Conservation (phyloP, 768 basidiomycete genomes). For the Suillus luteus region DNA sequence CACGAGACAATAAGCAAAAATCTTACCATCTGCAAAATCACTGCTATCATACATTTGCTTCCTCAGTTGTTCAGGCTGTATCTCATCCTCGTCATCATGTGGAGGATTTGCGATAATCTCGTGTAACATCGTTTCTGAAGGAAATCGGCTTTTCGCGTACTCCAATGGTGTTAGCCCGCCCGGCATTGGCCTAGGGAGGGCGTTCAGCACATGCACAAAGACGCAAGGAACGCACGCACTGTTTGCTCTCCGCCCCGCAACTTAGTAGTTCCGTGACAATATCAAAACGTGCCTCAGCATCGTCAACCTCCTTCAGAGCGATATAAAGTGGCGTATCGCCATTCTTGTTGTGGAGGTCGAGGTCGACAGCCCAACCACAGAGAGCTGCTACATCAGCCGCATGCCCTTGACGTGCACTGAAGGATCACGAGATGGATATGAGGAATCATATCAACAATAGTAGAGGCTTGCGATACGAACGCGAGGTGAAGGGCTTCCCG, state of each 20-base stretch:
- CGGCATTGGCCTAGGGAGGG: not conserved
- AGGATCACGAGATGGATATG: not conserved
- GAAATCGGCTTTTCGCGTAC: conserved; percentile 1
- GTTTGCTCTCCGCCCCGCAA: not conserved
- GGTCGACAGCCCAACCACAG: conserved; percentile 22
- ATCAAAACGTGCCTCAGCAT: conserved; percentile 17
- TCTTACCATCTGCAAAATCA: conserved; percentile 1
- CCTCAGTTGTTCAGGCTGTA: not conserved
- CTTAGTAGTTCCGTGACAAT: conserved; percentile 18
- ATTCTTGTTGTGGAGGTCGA: conserved; percentile 27
- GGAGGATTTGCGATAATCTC: conserved; percentile 1
- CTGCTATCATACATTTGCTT: not conserved
- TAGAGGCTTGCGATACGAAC: conserved; percentile 21
- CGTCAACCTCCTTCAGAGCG: conserved; percentile 23
- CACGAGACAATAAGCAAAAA: too few species aligned
- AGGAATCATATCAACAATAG: not conserved
- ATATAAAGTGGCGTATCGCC: conserved; percentile 33
- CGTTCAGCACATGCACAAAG: not conserved
- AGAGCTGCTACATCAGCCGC: conserved; percentile 21
- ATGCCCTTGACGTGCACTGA: not conserved
- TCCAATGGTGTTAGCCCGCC: conserved; percentile 7
- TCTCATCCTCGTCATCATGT: not conserved
- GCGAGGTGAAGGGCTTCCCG: conserved; percentile 34
- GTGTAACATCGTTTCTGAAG: not conserved
- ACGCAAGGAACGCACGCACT: not conserved